Evolutionary conservation across 345 rosid species (phyloP).

Genomic region (Hibiscus tridactylites): DNA sequence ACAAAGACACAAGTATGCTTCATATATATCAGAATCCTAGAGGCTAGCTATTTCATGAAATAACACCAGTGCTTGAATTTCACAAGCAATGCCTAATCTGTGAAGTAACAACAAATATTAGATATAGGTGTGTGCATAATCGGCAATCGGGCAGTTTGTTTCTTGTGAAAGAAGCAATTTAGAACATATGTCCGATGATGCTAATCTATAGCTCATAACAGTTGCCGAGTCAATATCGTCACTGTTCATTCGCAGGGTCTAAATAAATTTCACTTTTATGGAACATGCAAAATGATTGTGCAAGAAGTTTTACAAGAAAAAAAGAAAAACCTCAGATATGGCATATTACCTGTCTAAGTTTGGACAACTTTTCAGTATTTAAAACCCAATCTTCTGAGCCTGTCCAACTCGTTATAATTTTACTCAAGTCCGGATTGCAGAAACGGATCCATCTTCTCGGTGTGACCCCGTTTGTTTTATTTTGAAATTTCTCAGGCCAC

Average conservation of each 20-base stretch:
- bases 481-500: slow-evolving; percentile 72
- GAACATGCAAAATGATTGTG: not conserved
- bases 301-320: not conserved
- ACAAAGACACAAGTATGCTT: not conserved
- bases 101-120: not conserved
- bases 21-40: slow-evolving; percentile 1
- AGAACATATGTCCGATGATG: not conserved
- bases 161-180: not conserved
- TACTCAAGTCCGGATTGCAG: slow-evolving; percentile 65
- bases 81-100: not conserved
- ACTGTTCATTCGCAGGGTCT: not conserved
- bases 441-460: slow-evolving; percentile 76
- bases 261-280: not conserved
- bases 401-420: slow-evolving; percentile 53
- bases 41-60: not conserved
- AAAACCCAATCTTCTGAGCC: slow-evolving; percentile 74
- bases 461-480: slow-evolving; percentile 78
- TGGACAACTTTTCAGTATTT: slow-evolving; percentile 52
- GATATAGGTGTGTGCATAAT: not conserved
- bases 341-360: slow-evolving; percentile 41
- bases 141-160: not conserved
- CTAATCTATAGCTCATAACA: not conserved
- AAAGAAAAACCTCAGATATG: not conserved
- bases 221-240: not conserved
- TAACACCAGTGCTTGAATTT: not conserved